phyloP scores from a whole-genome alignment of 108 stramenopile genomes.

The Discostella pseudostelligera region DNA sequence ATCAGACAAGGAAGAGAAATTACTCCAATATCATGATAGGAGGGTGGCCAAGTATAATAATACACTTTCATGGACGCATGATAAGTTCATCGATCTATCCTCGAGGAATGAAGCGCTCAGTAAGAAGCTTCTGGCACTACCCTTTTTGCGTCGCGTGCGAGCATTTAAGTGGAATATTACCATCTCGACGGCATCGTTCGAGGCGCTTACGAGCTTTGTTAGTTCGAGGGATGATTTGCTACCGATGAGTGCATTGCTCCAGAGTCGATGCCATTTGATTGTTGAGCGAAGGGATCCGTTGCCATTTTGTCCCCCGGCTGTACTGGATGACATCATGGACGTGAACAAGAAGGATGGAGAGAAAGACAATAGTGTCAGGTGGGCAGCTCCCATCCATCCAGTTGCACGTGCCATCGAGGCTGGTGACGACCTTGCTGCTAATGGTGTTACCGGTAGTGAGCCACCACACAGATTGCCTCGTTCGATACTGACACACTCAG shows the following conservation, averaged over 20 bases:
- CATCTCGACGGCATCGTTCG: slow-evolving; percentile 64
- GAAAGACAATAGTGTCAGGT: slow-evolving; percentile 39
- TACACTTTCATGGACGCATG: slow-evolving; percentile 31
- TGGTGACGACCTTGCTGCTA: slow-evolving; percentile 38
- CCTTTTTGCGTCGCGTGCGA: slow-evolving; percentile 81
- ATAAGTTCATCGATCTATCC: slow-evolving; percentile 59
- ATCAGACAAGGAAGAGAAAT: slow-evolving; percentile 18
- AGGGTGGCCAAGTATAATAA: slow-evolving; percentile 20
- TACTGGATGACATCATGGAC: slow-evolving; percentile 58
- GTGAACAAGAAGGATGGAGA: slow-evolving; percentile 12
- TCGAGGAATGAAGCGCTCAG: slow-evolving; percentile 44
- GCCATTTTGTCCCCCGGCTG: slow-evolving; percentile 68
- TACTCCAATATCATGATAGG: slow-evolving; percentile 8
- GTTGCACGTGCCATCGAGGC: slow-evolving; percentile 35
- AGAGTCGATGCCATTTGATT: slow-evolving; percentile 82
- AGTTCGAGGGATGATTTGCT: slow-evolving; percentile 47
- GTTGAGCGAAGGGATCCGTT: slow-evolving; percentile 81
- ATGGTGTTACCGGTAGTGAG: slow-evolving; percentile 20
- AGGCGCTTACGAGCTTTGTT: slow-evolving; percentile 59
- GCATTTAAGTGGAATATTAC: slow-evolving; percentile 81
- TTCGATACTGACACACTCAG: slow-evolving; percentile 38
- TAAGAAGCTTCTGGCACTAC: slow-evolving; percentile 60
- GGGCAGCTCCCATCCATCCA: slow-evolving; percentile 78
- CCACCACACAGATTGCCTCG: slow-evolving; percentile 24
- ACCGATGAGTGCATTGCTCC: slow-evolving; percentile 79